Conservation (phyloP, 2,329 filamentous ascomycete genomes). For the Neospermospora avenae region DNA sequence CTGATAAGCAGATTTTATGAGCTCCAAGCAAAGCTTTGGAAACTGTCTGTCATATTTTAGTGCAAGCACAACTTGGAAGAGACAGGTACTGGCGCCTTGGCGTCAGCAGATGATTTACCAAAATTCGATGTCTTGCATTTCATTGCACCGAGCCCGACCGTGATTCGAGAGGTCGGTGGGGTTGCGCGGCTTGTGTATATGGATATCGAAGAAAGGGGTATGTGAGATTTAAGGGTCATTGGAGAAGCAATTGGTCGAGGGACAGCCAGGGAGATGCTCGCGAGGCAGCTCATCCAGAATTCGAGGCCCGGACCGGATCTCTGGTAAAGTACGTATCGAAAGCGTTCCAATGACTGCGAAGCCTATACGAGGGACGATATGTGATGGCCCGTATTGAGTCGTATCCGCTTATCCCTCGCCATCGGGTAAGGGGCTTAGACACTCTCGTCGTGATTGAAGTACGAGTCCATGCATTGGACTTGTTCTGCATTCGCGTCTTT, state of each 20-base stretch:
- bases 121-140: too few species aligned
- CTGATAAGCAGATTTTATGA: neutral
- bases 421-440: too few species aligned
- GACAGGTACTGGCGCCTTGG: neutral
- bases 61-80: neutral
- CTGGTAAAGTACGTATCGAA: too few species aligned
- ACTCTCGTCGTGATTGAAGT: too few species aligned
- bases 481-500: too few species aligned
- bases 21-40: too few species aligned
- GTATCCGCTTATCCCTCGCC: neutral
- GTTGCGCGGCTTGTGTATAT: neutral
- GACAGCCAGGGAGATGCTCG: neutral
- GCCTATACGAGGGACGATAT: neutral
- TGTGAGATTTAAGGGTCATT: neutral
- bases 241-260: neutral
- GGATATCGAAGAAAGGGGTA: neutral
- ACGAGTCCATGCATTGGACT: too few species aligned
- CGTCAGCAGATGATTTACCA: too few species aligned
- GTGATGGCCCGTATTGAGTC: neutral
- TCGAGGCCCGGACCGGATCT: too few species aligned
- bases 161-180: conserved; percentile 4
- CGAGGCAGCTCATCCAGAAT: too few species aligned
- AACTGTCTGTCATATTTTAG: neutral
- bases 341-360: neutral
- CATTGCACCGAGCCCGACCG: conserved; percentile 17